Evolutionary conservation across 2,329 filamentous ascomycete genomes (phyloP).

Genomic region (Pseudogymnoascus sp.): DNA sequence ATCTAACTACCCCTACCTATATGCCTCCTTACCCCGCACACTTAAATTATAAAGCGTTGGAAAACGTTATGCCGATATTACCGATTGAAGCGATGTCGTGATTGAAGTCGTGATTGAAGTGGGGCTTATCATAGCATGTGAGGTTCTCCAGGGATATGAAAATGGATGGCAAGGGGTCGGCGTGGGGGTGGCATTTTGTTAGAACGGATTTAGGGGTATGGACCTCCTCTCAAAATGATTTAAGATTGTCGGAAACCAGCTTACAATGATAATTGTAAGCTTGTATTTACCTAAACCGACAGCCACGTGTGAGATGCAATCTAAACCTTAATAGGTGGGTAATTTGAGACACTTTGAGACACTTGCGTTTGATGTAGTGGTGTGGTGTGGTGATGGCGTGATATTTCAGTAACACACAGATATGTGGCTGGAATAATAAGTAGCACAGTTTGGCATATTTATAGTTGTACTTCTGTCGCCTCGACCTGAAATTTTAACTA

Average conservation of each 20-base stretch:
- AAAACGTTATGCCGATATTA: slow-evolving; percentile 12
- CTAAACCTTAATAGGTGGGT: not conserved
- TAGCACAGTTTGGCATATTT: too few relatives aligned
- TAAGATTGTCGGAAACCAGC: not conserved
- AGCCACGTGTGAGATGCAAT: not conserved
- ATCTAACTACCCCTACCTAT: not conserved
- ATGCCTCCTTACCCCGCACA: not conserved
- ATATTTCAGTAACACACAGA: too few relatives aligned
- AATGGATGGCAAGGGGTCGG: not conserved
- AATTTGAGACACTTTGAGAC: not conserved
- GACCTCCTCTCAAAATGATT: not conserved
- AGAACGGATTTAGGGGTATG: not conserved
- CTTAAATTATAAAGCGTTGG: not conserved
- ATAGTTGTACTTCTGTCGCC: too few relatives aligned
- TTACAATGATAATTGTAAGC: not conserved
- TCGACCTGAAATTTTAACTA: too few relatives aligned
- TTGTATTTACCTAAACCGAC: not conserved
- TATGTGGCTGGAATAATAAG: too few relatives aligned
- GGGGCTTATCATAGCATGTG: not conserved
- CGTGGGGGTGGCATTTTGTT: not conserved
- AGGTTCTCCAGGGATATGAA: not conserved
- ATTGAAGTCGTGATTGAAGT: slow-evolving; percentile 16
- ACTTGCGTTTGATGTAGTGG: not conserved
- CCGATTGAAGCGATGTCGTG: slow-evolving; percentile 18
- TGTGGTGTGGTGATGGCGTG: not conserved